Conservation (phyloP, 1,284 basidiomycete genomes). For the Mycena sp. region DNA sequence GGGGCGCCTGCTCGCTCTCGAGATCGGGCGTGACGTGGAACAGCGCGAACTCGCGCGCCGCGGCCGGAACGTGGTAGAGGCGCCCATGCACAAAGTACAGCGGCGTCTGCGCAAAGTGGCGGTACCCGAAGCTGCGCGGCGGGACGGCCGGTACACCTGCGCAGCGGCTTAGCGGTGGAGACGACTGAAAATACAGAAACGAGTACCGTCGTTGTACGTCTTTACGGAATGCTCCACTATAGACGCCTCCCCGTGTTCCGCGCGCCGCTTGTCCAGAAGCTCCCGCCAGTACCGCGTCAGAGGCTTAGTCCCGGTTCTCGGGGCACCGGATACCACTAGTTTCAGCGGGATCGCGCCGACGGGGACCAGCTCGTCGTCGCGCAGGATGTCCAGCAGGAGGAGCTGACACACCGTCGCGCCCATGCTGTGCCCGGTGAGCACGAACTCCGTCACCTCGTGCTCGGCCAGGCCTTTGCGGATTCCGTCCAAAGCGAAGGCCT, state of each 20-base stretch:
- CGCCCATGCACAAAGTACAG: slow-evolving; percentile 57
- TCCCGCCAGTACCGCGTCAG: slow-evolving; percentile 54
- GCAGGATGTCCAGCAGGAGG: slow-evolving; percentile 56
- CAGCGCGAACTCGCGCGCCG: slow-evolving; percentile 54
- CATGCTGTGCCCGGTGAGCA: slow-evolving; percentile 62
- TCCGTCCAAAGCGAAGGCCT: slow-evolving; percentile 40
- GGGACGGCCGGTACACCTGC: slow-evolving; percentile 66
- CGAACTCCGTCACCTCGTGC: slow-evolving; percentile 50
- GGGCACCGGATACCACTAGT: slow-evolving; percentile 59
- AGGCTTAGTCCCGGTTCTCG: slow-evolving; percentile 54
- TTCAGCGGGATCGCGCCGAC: slow-evolving; percentile 42
- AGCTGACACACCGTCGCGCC: slow-evolving; percentile 59
- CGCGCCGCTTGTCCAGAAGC: slow-evolving; percentile 45
- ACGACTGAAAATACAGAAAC: too few species aligned
- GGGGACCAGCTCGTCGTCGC: slow-evolving; percentile 37
- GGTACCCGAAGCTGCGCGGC: slow-evolving; percentile 57
- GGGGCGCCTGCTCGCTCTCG: slow-evolving; percentile 18
- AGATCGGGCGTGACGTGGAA: slow-evolving; percentile 47
- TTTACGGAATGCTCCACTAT: slow-evolving; percentile 60
- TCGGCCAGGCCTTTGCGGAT: slow-evolving; percentile 42
- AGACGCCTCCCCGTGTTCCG: slow-evolving; percentile 46
- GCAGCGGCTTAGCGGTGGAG: too few species aligned
- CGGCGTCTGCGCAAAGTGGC: slow-evolving; percentile 56
- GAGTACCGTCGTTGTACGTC: slow-evolving; percentile 67
- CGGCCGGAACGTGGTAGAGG: slow-evolving; percentile 55